Percentiles rank a stretch among this genome's conserved stretches.
These are phyloP conservation scores for Kuraishia cidri DNA, from an alignment of 805 yeast genomes.

Conservation along the genomic window DNA sequence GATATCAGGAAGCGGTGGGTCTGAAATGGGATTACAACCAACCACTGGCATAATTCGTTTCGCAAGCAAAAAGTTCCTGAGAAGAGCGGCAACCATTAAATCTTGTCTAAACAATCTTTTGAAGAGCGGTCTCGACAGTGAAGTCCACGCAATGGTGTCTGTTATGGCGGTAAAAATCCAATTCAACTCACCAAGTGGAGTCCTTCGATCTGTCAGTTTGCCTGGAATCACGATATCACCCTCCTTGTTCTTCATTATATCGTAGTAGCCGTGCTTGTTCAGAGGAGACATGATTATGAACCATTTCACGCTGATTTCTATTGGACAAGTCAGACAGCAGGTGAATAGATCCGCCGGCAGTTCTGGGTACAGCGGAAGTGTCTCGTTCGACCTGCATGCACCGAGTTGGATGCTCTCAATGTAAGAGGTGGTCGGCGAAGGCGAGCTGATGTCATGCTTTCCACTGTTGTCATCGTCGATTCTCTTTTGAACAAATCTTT, in stretches of 20 bases:
- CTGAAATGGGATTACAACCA: constrained; percentile 91
- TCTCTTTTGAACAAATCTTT: constrained; percentile 81
- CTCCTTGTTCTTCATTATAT: constrained; percentile 34
- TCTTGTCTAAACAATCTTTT: constrained; percentile 91
- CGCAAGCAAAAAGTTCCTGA: constrained; percentile 86
- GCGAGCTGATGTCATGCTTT: constrained; percentile 40
- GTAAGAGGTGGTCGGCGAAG: constrained; percentile 60
- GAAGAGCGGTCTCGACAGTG: constrained; percentile 79
- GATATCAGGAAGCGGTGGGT: constrained; percentile 85
- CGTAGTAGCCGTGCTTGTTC: constrained; percentile 38
- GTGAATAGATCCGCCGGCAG: constrained; percentile 95
- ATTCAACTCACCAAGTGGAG: constrained; percentile 91
- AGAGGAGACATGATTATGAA: constrained; percentile 79
- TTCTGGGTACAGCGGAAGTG: constrained; percentile 87
- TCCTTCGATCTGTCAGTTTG: constrained; percentile 81
- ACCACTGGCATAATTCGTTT: constrained; percentile 89
- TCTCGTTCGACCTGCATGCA: constrained; percentile 81
- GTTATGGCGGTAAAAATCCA: constrained; percentile 98
- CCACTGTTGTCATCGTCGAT: constrained; percentile 77
- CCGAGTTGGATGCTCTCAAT: constrained; percentile 89
- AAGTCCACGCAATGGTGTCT: constrained; percentile 97
- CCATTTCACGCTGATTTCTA: constrained; percentile 88
- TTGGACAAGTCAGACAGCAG: constrained; percentile 91
- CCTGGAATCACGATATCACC: constrained; percentile 79
- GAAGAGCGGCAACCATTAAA: constrained; percentile 91